A percentile compares a stretch with the other conserved stretches of the same genome.
These are phyloP conservation scores for Penstemon davidsonii DNA, from an alignment of 257 asterid species.

Conservation along the genomic window DNA sequence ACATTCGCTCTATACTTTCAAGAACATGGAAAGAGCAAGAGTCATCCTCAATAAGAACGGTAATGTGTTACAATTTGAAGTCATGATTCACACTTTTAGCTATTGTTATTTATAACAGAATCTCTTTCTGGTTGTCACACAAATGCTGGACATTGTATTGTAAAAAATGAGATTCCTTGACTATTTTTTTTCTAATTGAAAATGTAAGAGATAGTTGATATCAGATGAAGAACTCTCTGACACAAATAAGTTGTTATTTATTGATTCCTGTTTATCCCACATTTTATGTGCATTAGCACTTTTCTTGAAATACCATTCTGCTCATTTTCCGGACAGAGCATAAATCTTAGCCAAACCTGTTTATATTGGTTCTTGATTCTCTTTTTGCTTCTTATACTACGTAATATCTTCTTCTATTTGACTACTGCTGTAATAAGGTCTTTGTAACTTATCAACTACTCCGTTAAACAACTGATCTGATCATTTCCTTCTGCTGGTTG, in stretches of 20 bases:
- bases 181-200: neutral
- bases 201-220: neutral
- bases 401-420: neutral
- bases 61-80: slow-evolving; percentile 29
- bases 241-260: neutral
- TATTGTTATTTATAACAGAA: slow-evolving; percentile 4
- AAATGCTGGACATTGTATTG: neutral
- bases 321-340: neutral
- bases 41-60: slow-evolving; percentile 62
- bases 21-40: slow-evolving; percentile 60
- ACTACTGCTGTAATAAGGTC: neutral
- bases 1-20: slow-evolving; percentile 47
- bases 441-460: neutral
- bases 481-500: too few species aligned
- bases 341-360: neutral
- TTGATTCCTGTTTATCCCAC: neutral
- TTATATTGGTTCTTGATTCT: neutral
- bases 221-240: slow-evolving; percentile 10
- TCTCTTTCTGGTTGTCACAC: neutral
- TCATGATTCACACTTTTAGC: neutral
- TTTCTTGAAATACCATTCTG: neutral
- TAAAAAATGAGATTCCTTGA: neutral
- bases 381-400: neutral
- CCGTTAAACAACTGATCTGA: neutral
- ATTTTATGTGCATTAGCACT: slow-evolving; percentile 1